Evolutionary conservation across 169 alveolate species (phyloP), one percentile per base, ranked within the genome.

Genomic region (Theileria parva): DNA sequence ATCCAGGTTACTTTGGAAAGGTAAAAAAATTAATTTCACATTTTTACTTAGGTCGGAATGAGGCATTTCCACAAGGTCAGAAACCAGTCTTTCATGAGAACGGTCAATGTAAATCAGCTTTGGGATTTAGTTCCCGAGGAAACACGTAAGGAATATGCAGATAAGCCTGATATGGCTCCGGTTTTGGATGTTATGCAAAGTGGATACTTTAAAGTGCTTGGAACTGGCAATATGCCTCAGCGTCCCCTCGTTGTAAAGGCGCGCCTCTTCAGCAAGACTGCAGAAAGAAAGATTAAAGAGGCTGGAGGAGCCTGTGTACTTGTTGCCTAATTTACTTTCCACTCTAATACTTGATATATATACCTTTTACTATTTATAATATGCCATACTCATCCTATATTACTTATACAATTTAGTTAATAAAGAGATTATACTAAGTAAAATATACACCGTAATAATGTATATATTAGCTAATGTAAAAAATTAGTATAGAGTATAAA

Each of bases 1-100:
- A 98, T 92, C 99, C 99, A 39, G 99, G 99, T 69, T 97, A 97
- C 93, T 97, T 97, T 92, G 99, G 99, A 77, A 98, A 97, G 93
- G 98, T 95, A 59, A 28, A 81, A 15, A 39, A 21, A 44, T 34
- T n/a, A 64, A 37, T 75, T 65, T 65, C 27, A 48, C 39, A 17
- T 15, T 25, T 19, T 32, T 53, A 12, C 30, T 19, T 81, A 94
- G 98, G 97, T 94, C 19, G 99, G 99, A 72, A 97, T 97, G 98
- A 92, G 99, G 86, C 97, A 95, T 88, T 97, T 96, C 95, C 99
- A 97, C 92, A 90, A 92, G 74, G 89, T 94, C 84, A 93, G 89
- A 91, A 96, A 97, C 89, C 93, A 94, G 72, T 89, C 79, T 66
- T 86, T 64, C 92, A 86, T 96, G 81, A 98, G 98, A 55, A 89